These are phyloP conservation scores for Cryphonectria nitschkei DNA, from an alignment of 2,329 filamentous ascomycete genomes.

Conservation along the genomic window DNA sequence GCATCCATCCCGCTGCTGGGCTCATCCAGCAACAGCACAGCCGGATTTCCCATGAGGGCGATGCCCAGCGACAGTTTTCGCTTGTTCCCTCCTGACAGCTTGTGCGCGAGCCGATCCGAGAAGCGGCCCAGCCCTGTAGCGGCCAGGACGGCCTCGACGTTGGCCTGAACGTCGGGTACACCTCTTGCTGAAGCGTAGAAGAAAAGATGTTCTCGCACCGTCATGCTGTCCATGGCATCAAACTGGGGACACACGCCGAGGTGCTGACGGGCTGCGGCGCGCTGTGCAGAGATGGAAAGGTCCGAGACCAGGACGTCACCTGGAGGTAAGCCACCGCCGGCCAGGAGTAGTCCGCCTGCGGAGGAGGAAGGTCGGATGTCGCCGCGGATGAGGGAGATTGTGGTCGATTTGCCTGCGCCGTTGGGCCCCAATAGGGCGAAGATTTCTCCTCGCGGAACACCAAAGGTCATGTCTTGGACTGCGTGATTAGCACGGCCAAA, in stretches of 20 bases:
- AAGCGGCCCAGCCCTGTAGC: slow-evolving; percentile 79
- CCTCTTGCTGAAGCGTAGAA: slow-evolving; percentile 89
- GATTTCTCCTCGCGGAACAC: slow-evolving; percentile 77
- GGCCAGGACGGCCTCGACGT: slow-evolving; percentile 76
- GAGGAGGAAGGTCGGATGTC: slow-evolving; percentile 73
- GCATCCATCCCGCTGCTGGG: slow-evolving; percentile 89
- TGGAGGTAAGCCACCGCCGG: not conserved
- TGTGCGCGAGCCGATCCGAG: slow-evolving; percentile 72
- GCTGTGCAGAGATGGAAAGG: slow-evolving; percentile 71
- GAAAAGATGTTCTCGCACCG: slow-evolving; percentile 79
- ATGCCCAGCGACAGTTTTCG: slow-evolving; percentile 89
- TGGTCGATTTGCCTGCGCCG: slow-evolving; percentile 89
- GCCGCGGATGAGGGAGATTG: slow-evolving; percentile 87
- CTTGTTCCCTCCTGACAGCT: slow-evolving; percentile 89
- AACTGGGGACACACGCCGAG: slow-evolving; percentile 92
- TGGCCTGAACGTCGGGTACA: slow-evolving; percentile 73
- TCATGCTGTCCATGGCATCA: slow-evolving; percentile 89
- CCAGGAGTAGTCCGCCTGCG: slow-evolving; percentile 38
- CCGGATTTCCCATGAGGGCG: slow-evolving; percentile 88
- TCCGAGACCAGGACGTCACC: slow-evolving; percentile 83
- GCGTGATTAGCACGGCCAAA: slow-evolving; percentile 56
- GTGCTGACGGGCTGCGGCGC: slow-evolving; percentile 72
- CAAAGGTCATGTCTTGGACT: slow-evolving; percentile 88
- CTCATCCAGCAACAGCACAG: slow-evolving; percentile 86
- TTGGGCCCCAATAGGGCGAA: slow-evolving; percentile 91